Percentiles rank a stretch among this genome's conserved stretches.
phyloP scores from a whole-genome alignment of 1,139 yeast genomes.

The Sugiyamaella xylanicola region DNA sequence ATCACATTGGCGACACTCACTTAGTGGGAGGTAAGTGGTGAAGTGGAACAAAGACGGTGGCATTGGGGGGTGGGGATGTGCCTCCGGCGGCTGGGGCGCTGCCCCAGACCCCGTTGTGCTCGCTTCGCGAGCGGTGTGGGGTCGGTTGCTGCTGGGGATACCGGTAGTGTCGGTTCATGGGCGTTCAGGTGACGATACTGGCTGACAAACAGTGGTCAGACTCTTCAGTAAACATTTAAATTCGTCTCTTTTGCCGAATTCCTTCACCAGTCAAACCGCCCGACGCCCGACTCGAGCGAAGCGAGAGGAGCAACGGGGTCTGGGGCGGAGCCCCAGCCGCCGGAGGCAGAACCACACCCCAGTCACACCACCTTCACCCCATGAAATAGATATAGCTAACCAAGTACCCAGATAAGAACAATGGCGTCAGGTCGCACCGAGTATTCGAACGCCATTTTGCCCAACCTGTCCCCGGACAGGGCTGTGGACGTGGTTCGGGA shows the following conservation, averaged over 20 bases:
- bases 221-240: too few relatives aligned
- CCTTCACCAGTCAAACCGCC: too few relatives aligned
- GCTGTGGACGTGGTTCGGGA: constrained; percentile 40
- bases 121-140: constrained; percentile 2
- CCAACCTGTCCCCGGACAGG: constrained; percentile 37
- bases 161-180: not conserved
- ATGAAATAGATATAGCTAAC: not conserved
- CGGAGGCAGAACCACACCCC: too few relatives aligned
- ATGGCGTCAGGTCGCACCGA: constrained; percentile 29
- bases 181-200: too few relatives aligned
- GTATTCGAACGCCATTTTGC: constrained; percentile 40
- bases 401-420: not conserved
- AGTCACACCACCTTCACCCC: not conserved
- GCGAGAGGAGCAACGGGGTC: not conserved
- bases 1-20: too few relatives aligned
- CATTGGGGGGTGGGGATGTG: not conserved
- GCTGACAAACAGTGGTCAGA: too few relatives aligned
- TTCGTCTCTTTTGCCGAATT: too few relatives aligned
- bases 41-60: too few relatives aligned
- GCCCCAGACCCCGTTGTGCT: constrained; percentile 1
- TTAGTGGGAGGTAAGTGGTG: too few relatives aligned
- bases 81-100: constrained; percentile 1
- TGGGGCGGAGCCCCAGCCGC: constrained; percentile 1
- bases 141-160: not conserved
- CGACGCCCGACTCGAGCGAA: not conserved